phyloP scores from a whole-genome alignment of 768 basidiomycete genomes.

The Lactifluus echinatus region DNA sequence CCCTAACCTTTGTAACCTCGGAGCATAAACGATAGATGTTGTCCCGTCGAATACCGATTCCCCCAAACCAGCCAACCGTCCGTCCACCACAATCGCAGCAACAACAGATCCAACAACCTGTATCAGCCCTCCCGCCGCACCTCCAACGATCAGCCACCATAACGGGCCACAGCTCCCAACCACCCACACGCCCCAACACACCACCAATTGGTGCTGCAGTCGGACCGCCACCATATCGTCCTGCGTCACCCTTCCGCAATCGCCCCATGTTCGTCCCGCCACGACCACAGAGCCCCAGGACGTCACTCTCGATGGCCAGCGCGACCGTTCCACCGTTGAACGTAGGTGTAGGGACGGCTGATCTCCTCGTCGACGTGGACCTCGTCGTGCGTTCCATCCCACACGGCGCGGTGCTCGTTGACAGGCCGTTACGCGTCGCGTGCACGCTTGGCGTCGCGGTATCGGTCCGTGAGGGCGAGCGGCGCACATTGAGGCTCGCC shows the following conservation, averaged over 20 bases:
- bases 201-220: conserved; percentile 36
- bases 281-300: conserved; percentile 28
- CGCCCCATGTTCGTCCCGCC: conserved; percentile 22
- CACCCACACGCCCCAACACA: conserved; percentile 44
- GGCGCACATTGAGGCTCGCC: conserved; percentile 42
- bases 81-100: conserved; percentile 30
- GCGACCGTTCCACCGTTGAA: background rate
- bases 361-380: conserved; percentile 49
- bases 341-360: conserved; percentile 14
- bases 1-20: background rate
- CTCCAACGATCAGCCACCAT: conserved; percentile 49
- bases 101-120: conserved; percentile 34
- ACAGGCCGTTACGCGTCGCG: conserved; percentile 51
- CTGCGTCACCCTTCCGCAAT: conserved; percentile 35
- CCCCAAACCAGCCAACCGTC: conserved; percentile 33
- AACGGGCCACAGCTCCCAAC: conserved; percentile 38
- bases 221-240: conserved; percentile 36
- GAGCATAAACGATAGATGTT: conserved; percentile 41
- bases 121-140: conserved; percentile 68
- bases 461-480: conserved; percentile 30
- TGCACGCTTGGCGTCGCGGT: conserved; percentile 47
- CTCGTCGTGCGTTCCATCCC: conserved; percentile 46
- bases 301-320: conserved; percentile 22
- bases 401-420: conserved; percentile 36
- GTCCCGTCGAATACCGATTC: conserved; percentile 64